These are phyloP conservation scores for Biscutella laevigata DNA, from an alignment of 441 rosid species.

Conservation along the genomic window DNA sequence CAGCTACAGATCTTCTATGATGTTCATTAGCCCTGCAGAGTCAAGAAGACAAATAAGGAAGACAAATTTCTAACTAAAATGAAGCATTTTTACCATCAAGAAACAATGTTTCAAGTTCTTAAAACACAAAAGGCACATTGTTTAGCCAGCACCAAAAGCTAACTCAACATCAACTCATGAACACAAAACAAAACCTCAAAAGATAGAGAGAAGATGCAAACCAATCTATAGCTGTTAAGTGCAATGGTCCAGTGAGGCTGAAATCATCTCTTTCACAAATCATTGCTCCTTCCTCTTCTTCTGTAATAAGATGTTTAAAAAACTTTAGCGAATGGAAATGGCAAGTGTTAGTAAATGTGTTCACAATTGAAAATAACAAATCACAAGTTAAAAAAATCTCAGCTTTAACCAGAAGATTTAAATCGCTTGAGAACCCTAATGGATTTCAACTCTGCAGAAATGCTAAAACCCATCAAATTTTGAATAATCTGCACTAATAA, in stretches of 20 bases:
- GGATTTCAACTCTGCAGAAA: background rate
- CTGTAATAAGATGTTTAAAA: background rate
- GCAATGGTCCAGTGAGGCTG: conserved; percentile 38
- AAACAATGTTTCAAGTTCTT: background rate
- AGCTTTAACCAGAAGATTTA: too few relatives aligned
- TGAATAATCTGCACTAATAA: background rate
- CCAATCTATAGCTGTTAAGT: conserved; percentile 64
- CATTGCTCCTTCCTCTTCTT: conserved; percentile 19
- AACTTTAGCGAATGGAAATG: too few relatives aligned
- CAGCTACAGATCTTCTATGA: conserved; percentile 65
- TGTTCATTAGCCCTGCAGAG: conserved; percentile 54
- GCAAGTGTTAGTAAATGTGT: background rate
- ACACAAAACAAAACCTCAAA: background rate
- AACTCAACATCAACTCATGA: background rate
- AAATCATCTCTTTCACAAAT: conserved; percentile 38
- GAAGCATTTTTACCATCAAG: background rate
- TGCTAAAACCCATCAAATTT: background rate
- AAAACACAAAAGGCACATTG: background rate
- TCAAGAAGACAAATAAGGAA: background rate
- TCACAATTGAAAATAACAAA: background rate
- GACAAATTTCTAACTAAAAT: background rate
- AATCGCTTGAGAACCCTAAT: background rate
- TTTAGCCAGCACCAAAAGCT: background rate
- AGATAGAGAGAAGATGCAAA: conserved; percentile 16
- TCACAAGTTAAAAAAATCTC: background rate